These are phyloP conservation scores for Hypericum perforatum DNA, from an alignment of 345 rosid species.

Conservation along the genomic window DNA sequence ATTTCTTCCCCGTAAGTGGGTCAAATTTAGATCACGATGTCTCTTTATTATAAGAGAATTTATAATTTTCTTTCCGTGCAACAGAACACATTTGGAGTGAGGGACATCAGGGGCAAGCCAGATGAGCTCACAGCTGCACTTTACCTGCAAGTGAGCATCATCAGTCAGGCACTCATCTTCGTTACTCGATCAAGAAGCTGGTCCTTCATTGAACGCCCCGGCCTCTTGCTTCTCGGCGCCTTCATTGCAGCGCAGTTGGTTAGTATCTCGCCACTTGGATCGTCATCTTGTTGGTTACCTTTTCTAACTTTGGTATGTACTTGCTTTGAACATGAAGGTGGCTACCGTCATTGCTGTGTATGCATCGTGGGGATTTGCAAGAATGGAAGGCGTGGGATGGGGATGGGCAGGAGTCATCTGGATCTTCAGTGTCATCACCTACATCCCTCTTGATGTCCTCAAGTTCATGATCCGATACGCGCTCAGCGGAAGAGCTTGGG, in stretches of 20 bases:
- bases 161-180: conserved; percentile 82
- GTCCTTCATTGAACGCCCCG: conserved; percentile 67
- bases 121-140: conserved; percentile 63
- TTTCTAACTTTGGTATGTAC: neutral
- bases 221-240: conserved; percentile 41
- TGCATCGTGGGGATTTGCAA: conserved; percentile 57
- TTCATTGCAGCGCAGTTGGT: conserved; percentile 69
- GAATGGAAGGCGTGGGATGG: conserved; percentile 64
- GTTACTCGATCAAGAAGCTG: conserved; percentile 77
- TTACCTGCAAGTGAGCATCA: conserved; percentile 81
- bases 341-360: conserved; percentile 60
- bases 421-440: conserved; percentile 47
- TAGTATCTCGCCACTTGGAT: conserved; percentile 2
- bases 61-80: neutral
- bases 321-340: conserved; percentile 24
- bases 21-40: neutral
- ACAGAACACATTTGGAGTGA: conserved; percentile 47
- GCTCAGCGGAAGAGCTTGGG: conserved; percentile 57
- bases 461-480: conserved; percentile 61
- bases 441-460: conserved; percentile 62
- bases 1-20: conserved; percentile 51
- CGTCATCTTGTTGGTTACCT: no score
- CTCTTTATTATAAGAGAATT: neutral
- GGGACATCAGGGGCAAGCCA: conserved; percentile 21
- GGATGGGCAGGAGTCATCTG: conserved; percentile 77